Evolutionary conservation across 208 protist species (phyloP), one percentile per base, ranked within the genome.

Genomic region (Acanthamoeba quina): DNA sequence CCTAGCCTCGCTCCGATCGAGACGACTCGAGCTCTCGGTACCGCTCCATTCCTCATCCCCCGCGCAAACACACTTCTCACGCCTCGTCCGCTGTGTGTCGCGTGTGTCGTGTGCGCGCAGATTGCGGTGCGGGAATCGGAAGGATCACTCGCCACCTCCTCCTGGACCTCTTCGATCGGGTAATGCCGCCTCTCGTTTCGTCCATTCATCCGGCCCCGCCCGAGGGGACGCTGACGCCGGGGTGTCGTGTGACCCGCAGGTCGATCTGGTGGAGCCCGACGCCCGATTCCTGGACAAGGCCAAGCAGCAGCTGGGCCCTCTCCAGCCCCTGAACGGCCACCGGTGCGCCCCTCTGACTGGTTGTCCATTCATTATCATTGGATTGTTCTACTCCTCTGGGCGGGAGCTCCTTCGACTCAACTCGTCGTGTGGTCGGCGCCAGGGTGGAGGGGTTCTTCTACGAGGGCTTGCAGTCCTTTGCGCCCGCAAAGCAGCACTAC

Each of bases 111-210:
- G 41, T 26, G 21, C 34, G n/a, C 47, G 44, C 90, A 62, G 96
- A 97, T 86, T 97, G 96, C 85, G 96, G 96, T 64, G 95, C 96
- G 60, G 96, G 96, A 26, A 97, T 97, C 54, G 96, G 96, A 44
- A n/a, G 96, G n/a, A 88, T 97, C 11, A 95, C 96, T 1, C 56
- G 83, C 37, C 44, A 94, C 4, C 58, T 97, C 0, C 58, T 97
- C 5, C 34, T 94, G 10, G 58, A 80, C n/a, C 21, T 94, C 9
- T 97, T 97, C 44, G 92, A 97, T 15, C 85, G 85, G 47, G 85
- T 86, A 64, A 4, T 13, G 24, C 24, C 37, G 7, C n/a, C 66
- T 24, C 21, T 37, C 64, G 24, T 72, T 72, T 34, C 19, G 64
- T 17, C 21, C 26, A 15, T n/a, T 3, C 0, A 4, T 34, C 11